Evolutionary conservation across 805 yeast species (phyloP).

Genomic region (Pichia membranifaciens): DNA sequence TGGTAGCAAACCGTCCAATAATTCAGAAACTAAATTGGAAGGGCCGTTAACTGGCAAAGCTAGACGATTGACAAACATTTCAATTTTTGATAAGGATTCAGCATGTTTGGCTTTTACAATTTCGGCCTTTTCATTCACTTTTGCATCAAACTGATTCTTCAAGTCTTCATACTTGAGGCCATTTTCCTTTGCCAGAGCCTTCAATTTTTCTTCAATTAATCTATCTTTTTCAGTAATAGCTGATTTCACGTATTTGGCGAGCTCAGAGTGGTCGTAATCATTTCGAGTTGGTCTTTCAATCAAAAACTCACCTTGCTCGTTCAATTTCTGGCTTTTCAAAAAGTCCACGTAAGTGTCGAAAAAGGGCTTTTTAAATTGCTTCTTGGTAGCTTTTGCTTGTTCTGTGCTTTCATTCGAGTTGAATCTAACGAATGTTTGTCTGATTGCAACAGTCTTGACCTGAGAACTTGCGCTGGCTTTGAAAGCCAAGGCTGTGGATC

Average conservation of each 20-base stretch:
- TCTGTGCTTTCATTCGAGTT: slow-evolving; percentile 3
- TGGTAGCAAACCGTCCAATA: slow-evolving; percentile 17
- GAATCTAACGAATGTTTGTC: slow-evolving; percentile 2
- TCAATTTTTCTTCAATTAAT: slow-evolving; percentile 24
- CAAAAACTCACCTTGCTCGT: slow-evolving; percentile 23
- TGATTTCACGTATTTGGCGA: slow-evolving; percentile 17
- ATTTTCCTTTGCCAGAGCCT: slow-evolving; percentile 19
- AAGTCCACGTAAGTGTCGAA: slow-evolving; percentile 11
- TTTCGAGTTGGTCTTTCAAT: slow-evolving; percentile 17
- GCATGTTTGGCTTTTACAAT: slow-evolving; percentile 6
- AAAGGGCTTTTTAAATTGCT: slow-evolving; percentile 4
- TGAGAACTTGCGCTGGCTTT: not conserved
- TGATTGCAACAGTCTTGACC: slow-evolving; percentile 1
- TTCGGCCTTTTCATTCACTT: slow-evolving; percentile 15
- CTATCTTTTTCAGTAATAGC: slow-evolving; percentile 18
- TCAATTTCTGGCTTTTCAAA: slow-evolving; percentile 16
- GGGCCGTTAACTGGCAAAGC: slow-evolving; percentile 10
- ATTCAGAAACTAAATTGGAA: slow-evolving; percentile 15
- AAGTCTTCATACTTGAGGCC: slow-evolving; percentile 20
- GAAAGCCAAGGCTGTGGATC: slow-evolving; percentile 5
- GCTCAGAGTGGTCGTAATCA: slow-evolving; percentile 21
- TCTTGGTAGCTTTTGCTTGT: not conserved
- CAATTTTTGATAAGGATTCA: slow-evolving; percentile 15
- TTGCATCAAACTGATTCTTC: slow-evolving; percentile 18
- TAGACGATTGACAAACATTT: slow-evolving; percentile 17